Evolutionary conservation across 2,329 filamentous ascomycete species (phyloP).

Genomic region (Scorias spongiosa): DNA sequence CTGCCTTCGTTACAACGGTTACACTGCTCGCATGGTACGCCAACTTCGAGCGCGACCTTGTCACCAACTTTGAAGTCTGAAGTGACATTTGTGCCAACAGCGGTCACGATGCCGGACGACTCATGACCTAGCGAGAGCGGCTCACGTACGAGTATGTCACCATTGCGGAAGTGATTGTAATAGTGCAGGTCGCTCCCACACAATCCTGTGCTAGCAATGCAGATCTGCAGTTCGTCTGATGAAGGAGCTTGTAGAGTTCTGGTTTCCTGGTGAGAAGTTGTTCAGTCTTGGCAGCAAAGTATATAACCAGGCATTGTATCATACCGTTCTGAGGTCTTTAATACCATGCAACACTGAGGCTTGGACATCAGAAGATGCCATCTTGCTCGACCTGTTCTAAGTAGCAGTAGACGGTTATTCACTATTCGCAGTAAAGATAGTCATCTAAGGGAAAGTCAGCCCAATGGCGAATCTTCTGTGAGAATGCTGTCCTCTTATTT

Average conservation of each 20-base stretch:
- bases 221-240: constrained; percentile 45
- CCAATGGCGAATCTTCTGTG: no score
- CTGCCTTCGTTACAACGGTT: constrained; percentile 38
- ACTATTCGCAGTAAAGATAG: no score
- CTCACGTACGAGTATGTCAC: constrained; percentile 66
- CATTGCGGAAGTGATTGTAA: constrained; percentile 75
- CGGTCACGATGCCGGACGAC: constrained; percentile 64
- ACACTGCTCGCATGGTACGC: constrained; percentile 60
- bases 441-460: no score
- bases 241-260: constrained; percentile 32
- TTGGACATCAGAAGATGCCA: constrained; percentile 22
- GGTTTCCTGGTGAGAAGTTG: constrained; percentile 31
- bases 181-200: constrained; percentile 68
- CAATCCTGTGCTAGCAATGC: constrained; percentile 50
- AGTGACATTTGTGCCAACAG: constrained; percentile 41
- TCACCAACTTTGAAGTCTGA: constrained; percentile 52
- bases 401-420: no score
- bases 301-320: constrained; percentile 5
- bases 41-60: constrained; percentile 84
- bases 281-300: constrained; percentile 1
- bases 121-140: constrained; percentile 70
- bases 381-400: neutral
- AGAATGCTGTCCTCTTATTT: no score
- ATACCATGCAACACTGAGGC: constrained; percentile 44
- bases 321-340: constrained; percentile 44